Percentiles rank a stretch among this genome's conserved stretches.
Evolutionary conservation across 176 grass and related monocot species (phyloP).

Genomic region (Paspalum notatum): DNA sequence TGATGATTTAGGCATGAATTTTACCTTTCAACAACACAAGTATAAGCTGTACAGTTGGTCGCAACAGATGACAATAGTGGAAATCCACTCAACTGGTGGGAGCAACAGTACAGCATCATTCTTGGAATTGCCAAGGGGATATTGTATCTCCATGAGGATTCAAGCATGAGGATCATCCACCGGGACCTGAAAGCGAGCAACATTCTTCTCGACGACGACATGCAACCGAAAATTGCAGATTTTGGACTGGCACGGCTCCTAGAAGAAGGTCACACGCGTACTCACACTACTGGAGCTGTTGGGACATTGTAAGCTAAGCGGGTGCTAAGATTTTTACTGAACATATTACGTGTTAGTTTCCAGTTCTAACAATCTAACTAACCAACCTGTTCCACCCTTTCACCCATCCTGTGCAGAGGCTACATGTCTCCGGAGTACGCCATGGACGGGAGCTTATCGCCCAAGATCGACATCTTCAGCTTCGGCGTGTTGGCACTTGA

Average conservation of each 20-base stretch:
- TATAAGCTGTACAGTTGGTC: too few species aligned
- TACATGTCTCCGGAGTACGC: too few species aligned
- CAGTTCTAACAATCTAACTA: too few species aligned
- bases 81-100: slow-evolving; percentile 33
- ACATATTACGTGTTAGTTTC: too few species aligned
- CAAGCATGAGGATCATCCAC: slow-evolving; percentile 56
- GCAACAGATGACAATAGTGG: background rate
- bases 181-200: too few species aligned
- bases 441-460: slow-evolving; percentile 31
- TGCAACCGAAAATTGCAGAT: slow-evolving; percentile 53
- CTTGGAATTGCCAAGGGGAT: slow-evolving; percentile 50
- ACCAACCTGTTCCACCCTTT: too few species aligned
- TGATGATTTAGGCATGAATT: too few species aligned
- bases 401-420: slow-evolving; percentile 43
- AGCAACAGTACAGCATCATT: slow-evolving; percentile 40
- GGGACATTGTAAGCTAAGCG: slow-evolving; percentile 50
- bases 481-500: slow-evolving; percentile 59
- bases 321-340: background rate
- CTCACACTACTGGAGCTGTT: slow-evolving; percentile 32
- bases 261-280: slow-evolving; percentile 32
- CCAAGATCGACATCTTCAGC: slow-evolving; percentile 59
- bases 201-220: slow-evolving; percentile 36
- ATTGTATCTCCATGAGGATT: slow-evolving; percentile 57
- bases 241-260: slow-evolving; percentile 49
- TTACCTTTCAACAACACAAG: too few species aligned